Percentiles rank a stretch among this genome's conserved stretches.
phyloP scores from a whole-genome alignment of 78 protist species.

The Planoprotostelium fungivorum region DNA sequence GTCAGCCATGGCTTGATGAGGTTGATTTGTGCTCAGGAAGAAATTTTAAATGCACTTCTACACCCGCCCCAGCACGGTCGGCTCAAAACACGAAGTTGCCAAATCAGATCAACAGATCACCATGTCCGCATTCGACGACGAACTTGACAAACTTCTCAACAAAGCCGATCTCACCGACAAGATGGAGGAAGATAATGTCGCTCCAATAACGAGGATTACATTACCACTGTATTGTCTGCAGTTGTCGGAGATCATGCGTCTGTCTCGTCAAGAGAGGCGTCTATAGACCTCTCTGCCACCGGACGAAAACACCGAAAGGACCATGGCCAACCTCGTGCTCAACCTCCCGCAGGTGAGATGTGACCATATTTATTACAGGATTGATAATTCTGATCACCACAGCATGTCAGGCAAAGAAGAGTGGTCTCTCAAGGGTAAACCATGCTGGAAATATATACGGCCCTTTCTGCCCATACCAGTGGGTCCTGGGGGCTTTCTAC shows the following conservation, averaged over 20 bases:
- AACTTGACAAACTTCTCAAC: background rate
- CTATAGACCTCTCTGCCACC: background rate
- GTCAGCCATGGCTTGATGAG: constrained; percentile 2
- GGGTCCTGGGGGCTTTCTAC: background rate
- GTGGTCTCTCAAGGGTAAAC: background rate
- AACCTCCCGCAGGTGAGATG: constrained; percentile 2
- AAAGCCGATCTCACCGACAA: background rate
- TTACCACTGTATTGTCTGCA: background rate
- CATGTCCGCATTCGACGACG: background rate
- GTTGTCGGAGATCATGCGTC: background rate
- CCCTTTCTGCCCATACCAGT: background rate
- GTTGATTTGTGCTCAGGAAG: constrained; percentile 1
- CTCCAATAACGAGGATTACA: background rate
- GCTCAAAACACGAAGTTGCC: background rate
- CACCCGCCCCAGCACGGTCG: background rate
- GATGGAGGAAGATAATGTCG: constrained; percentile 1
- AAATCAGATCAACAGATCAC: constrained; percentile 1
- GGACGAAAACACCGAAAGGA: background rate
- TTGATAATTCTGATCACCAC: background rate
- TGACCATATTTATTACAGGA: background rate
- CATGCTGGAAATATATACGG: background rate
- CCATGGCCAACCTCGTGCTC: background rate
- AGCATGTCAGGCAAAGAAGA: background rate
- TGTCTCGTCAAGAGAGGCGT: background rate
- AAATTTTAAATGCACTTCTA: too few relatives aligned